Conservation (phyloP, 2,329 filamentous ascomycete species). For the Epicoccum sorghinum region DNA sequence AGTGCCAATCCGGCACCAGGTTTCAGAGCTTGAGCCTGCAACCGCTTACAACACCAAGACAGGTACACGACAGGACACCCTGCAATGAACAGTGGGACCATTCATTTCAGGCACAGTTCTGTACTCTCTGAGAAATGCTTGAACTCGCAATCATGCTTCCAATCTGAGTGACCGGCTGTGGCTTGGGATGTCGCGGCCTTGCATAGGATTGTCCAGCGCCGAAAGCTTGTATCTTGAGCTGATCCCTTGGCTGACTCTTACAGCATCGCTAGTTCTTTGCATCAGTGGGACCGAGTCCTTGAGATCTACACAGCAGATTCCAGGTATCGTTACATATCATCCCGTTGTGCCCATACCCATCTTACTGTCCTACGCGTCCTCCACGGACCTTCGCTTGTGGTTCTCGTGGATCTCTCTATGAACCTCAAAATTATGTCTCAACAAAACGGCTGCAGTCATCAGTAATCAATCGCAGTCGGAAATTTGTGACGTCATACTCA, state of each 20-base stretch:
- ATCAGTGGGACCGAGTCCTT: not conserved
- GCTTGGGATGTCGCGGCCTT: conserved; percentile 2
- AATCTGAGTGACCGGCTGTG: not conserved
- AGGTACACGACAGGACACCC: not conserved
- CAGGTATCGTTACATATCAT: too few species aligned
- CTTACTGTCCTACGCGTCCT: too few species aligned
- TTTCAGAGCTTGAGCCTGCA: conserved; percentile 7
- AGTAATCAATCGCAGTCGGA: too few species aligned
- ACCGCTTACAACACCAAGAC: not conserved
- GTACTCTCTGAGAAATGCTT: not conserved
- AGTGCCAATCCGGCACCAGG: not conserved
- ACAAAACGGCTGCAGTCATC: too few species aligned
- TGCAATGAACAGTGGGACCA: not conserved
- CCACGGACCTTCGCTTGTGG: too few species aligned
- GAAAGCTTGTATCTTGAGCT: conserved; percentile 4
- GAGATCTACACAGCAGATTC: too few species aligned
- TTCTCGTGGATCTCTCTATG: too few species aligned
- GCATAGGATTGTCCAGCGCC: not conserved
- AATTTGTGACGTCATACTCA: too few species aligned
- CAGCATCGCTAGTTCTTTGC: not conserved
- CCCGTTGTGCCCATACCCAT: too few species aligned
- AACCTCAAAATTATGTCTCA: too few species aligned
- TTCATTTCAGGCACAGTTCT: too few species aligned
- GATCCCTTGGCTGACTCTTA: conserved; percentile 7
- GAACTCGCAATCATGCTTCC: not conserved